Base-by-base conservation (phyloP, 495 filamentous ascomycete species). In the Penicillium cosmopolitanum region DNA sequence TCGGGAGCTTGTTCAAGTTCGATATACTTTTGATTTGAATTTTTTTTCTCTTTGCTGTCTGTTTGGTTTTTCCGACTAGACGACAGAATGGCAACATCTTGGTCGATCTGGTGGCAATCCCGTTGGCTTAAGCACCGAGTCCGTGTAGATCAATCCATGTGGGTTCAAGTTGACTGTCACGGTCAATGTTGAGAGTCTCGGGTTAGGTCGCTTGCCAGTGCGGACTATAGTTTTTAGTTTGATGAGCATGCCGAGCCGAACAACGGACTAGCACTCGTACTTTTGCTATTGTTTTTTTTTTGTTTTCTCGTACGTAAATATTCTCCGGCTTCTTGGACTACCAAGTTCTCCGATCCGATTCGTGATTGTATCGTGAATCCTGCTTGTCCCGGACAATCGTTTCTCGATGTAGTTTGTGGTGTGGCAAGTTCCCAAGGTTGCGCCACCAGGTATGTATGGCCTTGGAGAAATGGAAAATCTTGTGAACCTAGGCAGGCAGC, bases 361-460 rank as follows among this genome's bases (percentile, higher is more conserved):
- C 46, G 47, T 23, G 16, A 36, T 44, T 10, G 5, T 16, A 31
- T 44, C 35, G 12, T 15, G 12, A 50, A 25, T 28, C 44, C 1
- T 31, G 28, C 51, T 15, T 50, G 33, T 35, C 25, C 7, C 44
- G 35, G 55, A 50, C 28, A 54, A 57, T 53, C 40, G 51, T 16
- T 60, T 50, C 48, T 62, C 34, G 12, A 53, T 51, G 23, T 25
- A 59, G 46, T 31, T 0, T 9, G 15, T 36, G 55, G 33, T 50
- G 56, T 56, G 56, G 54, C 53, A 36, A 68, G 21, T 31, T 31
- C 28, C 28, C 28, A 31, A 31, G 4, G 28, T 59, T 50, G 60
- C 55, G 58, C 50, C 65, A 65, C 58, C 31, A 33, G 36, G 38
- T 19, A 48, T 28, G 38, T 19, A 48, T 28, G 43, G 8, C 11